A percentile compares a stretch with the other conserved stretches of the same genome.
Evolutionary conservation across 1,284 basidiomycete genomes (phyloP).

Genomic region (Sanghuangporus baumii): DNA sequence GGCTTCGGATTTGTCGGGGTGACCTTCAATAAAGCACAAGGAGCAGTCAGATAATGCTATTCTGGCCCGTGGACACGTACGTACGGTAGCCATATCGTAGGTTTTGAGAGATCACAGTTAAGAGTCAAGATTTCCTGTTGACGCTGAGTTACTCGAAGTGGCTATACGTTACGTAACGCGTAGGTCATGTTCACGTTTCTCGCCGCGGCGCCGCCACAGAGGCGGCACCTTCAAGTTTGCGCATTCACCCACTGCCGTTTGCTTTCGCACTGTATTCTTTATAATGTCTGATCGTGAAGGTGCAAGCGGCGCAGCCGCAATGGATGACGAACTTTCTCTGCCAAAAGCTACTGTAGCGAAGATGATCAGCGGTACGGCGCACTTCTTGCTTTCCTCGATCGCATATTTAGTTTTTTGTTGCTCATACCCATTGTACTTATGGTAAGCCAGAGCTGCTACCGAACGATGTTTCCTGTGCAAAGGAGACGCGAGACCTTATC

Average conservation of each 20-base stretch:
- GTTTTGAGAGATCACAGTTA: conserved; percentile 19
- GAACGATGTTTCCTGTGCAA: conserved; percentile 85
- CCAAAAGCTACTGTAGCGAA: conserved; percentile 98
- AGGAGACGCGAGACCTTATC: conserved; percentile 93
- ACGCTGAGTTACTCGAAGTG: not conserved
- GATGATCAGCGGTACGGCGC: conserved; percentile 77
- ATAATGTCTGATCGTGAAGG: conserved; percentile 85
- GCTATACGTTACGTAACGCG: conserved; percentile 6
- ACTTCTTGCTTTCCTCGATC: conserved; percentile 3
- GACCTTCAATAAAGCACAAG: conserved; percentile 43
- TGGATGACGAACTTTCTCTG: conserved; percentile 89
- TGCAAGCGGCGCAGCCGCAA: conserved; percentile 51
- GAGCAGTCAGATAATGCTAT: not conserved
- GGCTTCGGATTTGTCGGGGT: conserved; percentile 98
- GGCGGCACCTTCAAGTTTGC: not conserved
- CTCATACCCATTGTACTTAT: conserved; percentile 1
- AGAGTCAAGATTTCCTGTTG: not conserved
- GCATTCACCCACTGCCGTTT: not conserved
- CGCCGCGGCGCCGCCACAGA: not conserved
- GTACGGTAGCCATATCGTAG: conserved; percentile 53
- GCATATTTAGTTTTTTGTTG: conserved; percentile 16
- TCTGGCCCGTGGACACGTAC: conserved; percentile 18
- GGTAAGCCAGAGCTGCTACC: conserved; percentile 68
- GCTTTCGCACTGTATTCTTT: not conserved
- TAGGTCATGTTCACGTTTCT: not conserved